Base-by-base conservation (phyloP, 306 rosid genomes). In the Sechiopsis laciniata region DNA sequence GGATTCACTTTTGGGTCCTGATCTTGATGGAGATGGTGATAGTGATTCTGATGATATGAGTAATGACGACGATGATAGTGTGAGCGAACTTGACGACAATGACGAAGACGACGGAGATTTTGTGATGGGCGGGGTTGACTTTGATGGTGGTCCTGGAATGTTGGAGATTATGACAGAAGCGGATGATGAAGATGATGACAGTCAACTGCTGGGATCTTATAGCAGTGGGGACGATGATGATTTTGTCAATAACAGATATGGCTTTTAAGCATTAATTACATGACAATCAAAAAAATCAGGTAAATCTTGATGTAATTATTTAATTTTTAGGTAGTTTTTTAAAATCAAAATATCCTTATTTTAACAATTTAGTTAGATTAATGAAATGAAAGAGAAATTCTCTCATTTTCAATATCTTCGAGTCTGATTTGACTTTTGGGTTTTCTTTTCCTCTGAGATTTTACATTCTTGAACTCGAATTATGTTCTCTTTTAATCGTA, bases 201-300 rank as follows among this genome's bases (percentile, higher is more conserved):
- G 99, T 82, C 82, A 88, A 63, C 50, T 69, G 71, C 73, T 79
- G 40, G 95, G 84, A 71, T 80, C 91, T 4, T 81, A 60, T 32
- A 91, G 96, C 78, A 91, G 96, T 63, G 96, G 75, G 16, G 97
- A 95, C 40, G 89, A 83, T 22, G 96, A 86, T 68, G 97, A 88
- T 84, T 89, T 75, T 74, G 76, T 55, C 52, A 87, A 85, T 55
- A 82, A 79, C 78, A 85, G 85, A 67, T 88, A 82, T 83, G 88
- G 91, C 74, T 89, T 80, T 82, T 95, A 81, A 83, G 76, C 74
- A 55, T 40, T 26, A 32, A 32, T 32, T 55, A 58, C 24, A 51
- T 21, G 46, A 52, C 22, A 24, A 51, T 52, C 74, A 15, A 42
- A 66, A 68, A 21, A 8, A 68, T 68, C 21, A 68, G 37, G 13